phyloP scores from a whole-genome alignment of 78 protist genomes.

The Acrasis kona region DNA sequence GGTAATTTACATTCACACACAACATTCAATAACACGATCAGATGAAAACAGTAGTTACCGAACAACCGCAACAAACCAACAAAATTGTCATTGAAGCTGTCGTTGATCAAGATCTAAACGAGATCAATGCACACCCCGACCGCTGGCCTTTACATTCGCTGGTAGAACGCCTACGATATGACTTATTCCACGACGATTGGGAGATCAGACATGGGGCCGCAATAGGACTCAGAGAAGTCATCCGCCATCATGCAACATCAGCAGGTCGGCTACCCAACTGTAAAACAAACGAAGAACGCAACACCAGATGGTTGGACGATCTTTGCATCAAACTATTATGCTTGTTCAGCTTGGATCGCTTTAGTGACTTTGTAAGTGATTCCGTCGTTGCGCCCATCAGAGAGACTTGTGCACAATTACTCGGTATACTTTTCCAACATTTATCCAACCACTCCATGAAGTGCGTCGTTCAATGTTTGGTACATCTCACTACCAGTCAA shows the following conservation, averaged over 20 bases:
- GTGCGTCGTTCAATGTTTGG: not conserved
- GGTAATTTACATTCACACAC: not conserved
- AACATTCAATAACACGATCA: not conserved
- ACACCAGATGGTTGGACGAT: slow-evolving; percentile 69
- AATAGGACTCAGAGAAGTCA: slow-evolving; percentile 68
- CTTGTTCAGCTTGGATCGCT: slow-evolving; percentile 68
- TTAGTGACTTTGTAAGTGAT: slow-evolving; percentile 68
- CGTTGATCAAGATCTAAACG: not conserved
- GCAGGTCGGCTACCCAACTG: slow-evolving; percentile 40
- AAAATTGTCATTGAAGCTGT: slow-evolving; percentile 35
- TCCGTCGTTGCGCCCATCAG: slow-evolving; percentile 79
- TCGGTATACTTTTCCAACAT: slow-evolving; percentile 41
- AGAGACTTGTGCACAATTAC: slow-evolving; percentile 75
- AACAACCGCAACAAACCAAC: slow-evolving; percentile 43
- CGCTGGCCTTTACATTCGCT: slow-evolving; percentile 67
- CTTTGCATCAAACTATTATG: slow-evolving; percentile 61
- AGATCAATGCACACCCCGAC: no score
- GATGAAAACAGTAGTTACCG: slow-evolving; percentile 41
- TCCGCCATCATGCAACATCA: slow-evolving; percentile 32
- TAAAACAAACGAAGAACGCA: not conserved
- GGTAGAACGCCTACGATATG: slow-evolving; percentile 47
- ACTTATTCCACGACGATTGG: slow-evolving; percentile 55
- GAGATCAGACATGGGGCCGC: slow-evolving; percentile 81
- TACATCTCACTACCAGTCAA: not conserved
- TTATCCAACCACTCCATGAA: not conserved